Evolutionary conservation across 495 filamentous ascomycete genomes (phyloP), one percentile per base, ranked within the genome.

Genomic region (Darksidea phi): DNA sequence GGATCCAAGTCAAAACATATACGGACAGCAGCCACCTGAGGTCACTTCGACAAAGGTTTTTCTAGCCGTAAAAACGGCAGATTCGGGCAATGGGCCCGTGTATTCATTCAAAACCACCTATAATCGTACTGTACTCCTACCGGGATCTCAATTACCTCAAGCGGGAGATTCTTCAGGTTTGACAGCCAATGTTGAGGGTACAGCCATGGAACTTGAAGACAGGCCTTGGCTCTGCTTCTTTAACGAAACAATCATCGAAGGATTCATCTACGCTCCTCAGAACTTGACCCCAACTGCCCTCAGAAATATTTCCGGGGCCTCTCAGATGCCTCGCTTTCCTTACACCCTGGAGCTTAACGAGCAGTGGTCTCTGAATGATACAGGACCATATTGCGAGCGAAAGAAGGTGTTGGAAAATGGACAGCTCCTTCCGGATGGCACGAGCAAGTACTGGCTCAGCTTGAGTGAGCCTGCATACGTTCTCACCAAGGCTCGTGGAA

Each of bases 171-270:
- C 15, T 6, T 43, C 41, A 4, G 15, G 18, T 15, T 43, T 15
- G 10, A 43, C 41, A 4, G 15, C 15, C 15, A 4, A 43, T 32
- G 41, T 3, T 20, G 41, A 43, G 13, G 15, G 15, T 4, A 28
- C 28, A 38, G 18, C 20, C 48, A 79, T 11, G 81, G 82, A 1
- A 63, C 72, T 75, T 0, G 84, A 84, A 0, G 85, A 91, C 37
- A 83, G 80, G 54, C 86, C 88, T 1, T 97, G 91, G 91, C 84
- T 89, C 61, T 97, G 91, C 71, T 86, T 80, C 67, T 97, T 90
- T 89, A 90, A 93, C 57, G 77, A 82, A 1, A 95, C 91, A 0
- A 76, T 84, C 34, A 74, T 97, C 42, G 90, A 95, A 61, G 78
- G 86, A 8, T 94, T 91, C 71, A 83, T 96, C 57, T 96, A 92